Evolutionary conservation across 495 filamentous ascomycete species (phyloP), one percentile per base, ranked within the genome.

Genomic region (Xylaria sp.): DNA sequence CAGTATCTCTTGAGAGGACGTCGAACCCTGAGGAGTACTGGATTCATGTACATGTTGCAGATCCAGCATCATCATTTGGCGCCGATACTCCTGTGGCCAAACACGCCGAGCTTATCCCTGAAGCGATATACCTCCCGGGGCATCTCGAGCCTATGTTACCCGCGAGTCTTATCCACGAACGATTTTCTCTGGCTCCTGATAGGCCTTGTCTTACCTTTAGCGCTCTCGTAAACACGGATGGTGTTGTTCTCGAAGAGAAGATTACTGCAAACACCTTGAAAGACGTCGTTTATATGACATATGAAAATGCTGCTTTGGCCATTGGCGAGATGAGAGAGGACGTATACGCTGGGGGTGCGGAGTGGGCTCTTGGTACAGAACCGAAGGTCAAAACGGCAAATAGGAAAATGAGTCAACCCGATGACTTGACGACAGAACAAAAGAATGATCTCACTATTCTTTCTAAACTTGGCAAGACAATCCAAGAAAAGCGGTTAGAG

Each of bases 31-130:
- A 85, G 5, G 87, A 91, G 19, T 91, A 88, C 74, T 98, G 97
- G 97, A 82, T 98, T 40, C 94, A 93, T 76, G 80, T 97, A 14
- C 96, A 99, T 76, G 85, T 97, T 44, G 96, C 97, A n/a, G 96
- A 98, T 76, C 97, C 95, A 2, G 91, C 94, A 5, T 93, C 96
- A n/a, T 92, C 91, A 73, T 85, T 98, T 66, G 55, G 77, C 1
- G 86, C 85, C 15, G 83, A 89, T 21, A 82, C 89, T 58, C 75
- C 81, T 14, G 77, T 93, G 19, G 89, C 90, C 24, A 81, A 88
- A 71, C 87, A 90, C 73, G 94, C 95, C 0, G 85, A 89, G 41
- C 80, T 87, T 40, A 83, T 90, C 37, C 81, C 86, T 2, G 82
- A 90, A 70, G 92, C 88, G 2, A 80, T 90, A n/a, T 99, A 98